Evolutionary conservation across 352 stramenopile genomes (phyloP), one percentile per base, ranked within the genome.

Genomic region (Phytophthora idaei): DNA sequence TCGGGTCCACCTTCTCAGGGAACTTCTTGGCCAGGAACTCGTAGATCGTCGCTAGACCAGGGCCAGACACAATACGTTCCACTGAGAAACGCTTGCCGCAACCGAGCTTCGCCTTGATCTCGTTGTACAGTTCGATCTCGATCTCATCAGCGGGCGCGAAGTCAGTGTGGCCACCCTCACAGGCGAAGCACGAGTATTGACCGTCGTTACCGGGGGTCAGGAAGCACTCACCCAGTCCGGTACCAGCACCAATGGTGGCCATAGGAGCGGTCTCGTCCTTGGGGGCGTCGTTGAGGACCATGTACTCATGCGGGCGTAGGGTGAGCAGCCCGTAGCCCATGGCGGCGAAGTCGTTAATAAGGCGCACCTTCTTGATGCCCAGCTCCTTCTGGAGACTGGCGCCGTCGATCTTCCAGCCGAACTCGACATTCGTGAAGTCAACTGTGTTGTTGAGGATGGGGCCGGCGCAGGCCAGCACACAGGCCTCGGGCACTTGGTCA

Each of bases 331-430:
- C 97, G 75, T 99, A 99, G 45, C 97, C 97, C 74, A 98, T 97
- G 36, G 91, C 97, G 0, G 96, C 93, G 78, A 99, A 99, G 74
- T 99, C 97, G 74, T 98, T 98, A 45, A 99, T 97, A n/a, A 99
- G 80, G 17, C 83, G 82, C 42, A 98, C 94, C 11, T 74, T 77
- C 53, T 83, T 80, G 64, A 98, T 97, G 56, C 78, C 88, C 29
- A 93, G 72, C 76, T 91, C 70, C 27, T 75, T 78, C 55, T 92
- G 71, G 3, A 97, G 67, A 52, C 73, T 57, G 1, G 79, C 66
- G 27, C 91, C 91, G 55, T 96, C 87, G 67, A 97, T 95, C 57
- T 81, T 83, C 91, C 91, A 97, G 57, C 87, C 86, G 48, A 89
- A 93, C 61, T 89, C 78, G 55, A 98, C 97, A 60, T 98, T 98